Evolutionary conservation across 768 basidiomycete species (phyloP).

Genomic region (Lepiota venenata): DNA sequence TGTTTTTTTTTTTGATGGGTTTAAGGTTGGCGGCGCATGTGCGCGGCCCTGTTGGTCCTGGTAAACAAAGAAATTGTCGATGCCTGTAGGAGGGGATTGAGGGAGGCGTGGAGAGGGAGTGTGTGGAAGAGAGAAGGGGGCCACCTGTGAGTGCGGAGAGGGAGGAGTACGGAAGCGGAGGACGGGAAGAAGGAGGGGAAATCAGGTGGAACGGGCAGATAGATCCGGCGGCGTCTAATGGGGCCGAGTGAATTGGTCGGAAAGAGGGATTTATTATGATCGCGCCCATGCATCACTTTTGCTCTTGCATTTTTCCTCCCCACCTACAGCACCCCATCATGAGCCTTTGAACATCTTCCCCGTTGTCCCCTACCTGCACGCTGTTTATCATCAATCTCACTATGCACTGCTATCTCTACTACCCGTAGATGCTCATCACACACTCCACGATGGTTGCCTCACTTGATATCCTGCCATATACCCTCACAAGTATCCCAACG

Average conservation of each 20-base stretch:
- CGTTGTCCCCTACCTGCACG: not conserved
- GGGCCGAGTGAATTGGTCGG: constrained; percentile 5
- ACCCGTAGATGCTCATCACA: not conserved
- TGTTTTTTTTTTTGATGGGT: not conserved
- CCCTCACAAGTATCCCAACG: too few species aligned
- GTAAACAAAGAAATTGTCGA: not conserved
- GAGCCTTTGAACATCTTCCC: not conserved
- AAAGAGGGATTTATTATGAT: constrained; percentile 1
- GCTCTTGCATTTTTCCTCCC: not conserved
- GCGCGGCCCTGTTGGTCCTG: not conserved
- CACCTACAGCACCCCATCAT: not conserved
- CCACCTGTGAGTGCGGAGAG: not conserved
- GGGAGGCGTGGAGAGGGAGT: too few species aligned
- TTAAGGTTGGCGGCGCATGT: not conserved
- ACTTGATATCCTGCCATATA: too few species aligned
- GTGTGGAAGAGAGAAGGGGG: not conserved
- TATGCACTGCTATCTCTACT: not conserved
- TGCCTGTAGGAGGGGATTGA: too few species aligned
- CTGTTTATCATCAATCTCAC: not conserved
- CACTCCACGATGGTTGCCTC: not conserved
- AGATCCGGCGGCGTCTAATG: not conserved
- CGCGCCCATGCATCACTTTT: constrained; percentile 6
- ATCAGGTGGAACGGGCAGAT: not conserved
- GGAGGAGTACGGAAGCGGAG: not conserved
- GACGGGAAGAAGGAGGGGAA: not conserved